A percentile compares a stretch with the other conserved stretches of the same genome.
Conservation (phyloP, 2,329 filamentous ascomycete species). For the Trichoderma asperellum region DNA sequence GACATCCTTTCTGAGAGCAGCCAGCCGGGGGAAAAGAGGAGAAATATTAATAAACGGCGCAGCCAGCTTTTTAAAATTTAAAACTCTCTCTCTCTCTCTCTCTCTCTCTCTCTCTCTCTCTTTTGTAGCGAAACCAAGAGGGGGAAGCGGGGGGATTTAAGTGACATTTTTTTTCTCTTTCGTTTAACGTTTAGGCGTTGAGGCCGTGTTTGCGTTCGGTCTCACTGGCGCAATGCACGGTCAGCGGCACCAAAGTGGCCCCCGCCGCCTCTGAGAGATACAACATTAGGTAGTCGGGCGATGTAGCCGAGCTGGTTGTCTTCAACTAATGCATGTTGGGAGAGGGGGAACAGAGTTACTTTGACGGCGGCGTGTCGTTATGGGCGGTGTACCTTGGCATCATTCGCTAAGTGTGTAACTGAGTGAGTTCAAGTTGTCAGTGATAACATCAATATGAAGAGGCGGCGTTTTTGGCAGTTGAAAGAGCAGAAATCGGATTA, state of each 20-base stretch:
- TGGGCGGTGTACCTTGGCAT: neutral
- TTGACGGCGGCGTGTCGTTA: neutral
- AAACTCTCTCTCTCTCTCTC: neutral
- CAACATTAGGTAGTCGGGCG: neutral
- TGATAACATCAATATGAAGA: too few species aligned
- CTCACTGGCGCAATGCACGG: conserved; percentile 18
- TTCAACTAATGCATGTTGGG: neutral
- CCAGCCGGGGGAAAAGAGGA: neutral
- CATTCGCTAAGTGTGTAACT: neutral
- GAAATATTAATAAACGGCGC: neutral
- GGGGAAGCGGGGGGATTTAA: neutral
- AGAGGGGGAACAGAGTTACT: neutral
- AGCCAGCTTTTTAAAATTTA: neutral
- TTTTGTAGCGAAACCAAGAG: neutral
- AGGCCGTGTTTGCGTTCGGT: neutral
- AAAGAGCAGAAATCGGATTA: neutral
- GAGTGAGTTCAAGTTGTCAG: too few species aligned
- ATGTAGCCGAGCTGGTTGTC: neutral
- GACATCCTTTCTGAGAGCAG: neutral
- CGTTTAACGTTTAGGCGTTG: neutral
- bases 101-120: neutral
- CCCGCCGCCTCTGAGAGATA: too few species aligned
- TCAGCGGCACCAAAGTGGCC: conserved; percentile 16
- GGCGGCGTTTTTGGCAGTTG: neutral
- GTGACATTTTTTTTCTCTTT: neutral